Evolutionary conservation across 257 asterid species (phyloP).

Genomic region (Echium plantagineum): DNA sequence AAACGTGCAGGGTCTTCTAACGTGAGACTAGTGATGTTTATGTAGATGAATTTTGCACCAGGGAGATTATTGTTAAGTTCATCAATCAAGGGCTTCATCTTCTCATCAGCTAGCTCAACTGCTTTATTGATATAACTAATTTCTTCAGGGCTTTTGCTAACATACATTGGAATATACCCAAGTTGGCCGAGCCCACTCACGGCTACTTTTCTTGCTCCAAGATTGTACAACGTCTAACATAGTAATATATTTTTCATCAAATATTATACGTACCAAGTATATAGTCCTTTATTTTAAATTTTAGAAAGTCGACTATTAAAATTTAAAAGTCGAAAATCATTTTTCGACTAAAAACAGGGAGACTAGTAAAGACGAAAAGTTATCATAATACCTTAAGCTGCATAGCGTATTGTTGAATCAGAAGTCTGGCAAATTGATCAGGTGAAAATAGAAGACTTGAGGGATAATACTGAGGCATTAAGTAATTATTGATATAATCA

Average conservation of each 20-base stretch:
- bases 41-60: constrained; percentile 15
- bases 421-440: constrained; percentile 2
- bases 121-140: constrained; percentile 18
- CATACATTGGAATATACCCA: constrained; percentile 28
- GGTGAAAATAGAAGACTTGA: constrained; percentile 18
- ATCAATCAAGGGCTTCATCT: constrained; percentile 14
- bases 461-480: constrained; percentile 34
- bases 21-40: constrained; percentile 2
- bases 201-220: constrained; percentile 33
- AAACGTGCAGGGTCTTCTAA: constrained; percentile 1
- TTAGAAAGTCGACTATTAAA: too few species aligned
- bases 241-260: too few species aligned
- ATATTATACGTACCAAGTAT: too few species aligned
- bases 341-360: too few species aligned
- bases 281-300: too few species aligned
- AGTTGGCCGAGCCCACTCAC: constrained; percentile 20
- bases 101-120: constrained; percentile 17
- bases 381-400: constrained; percentile 16
- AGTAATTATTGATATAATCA: constrained; percentile 60
- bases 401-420: constrained; percentile 7
- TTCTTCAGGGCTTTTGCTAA: constrained; percentile 4
- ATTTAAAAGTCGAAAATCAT: too few species aligned
- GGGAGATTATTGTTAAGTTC: constrained; percentile 13
- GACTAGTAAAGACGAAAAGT: too few species aligned
- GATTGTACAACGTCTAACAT: constrained; percentile 26